Evolutionary conservation across 495 filamentous ascomycete species (phyloP).

Genomic region (Hypoxylon perforatum): DNA sequence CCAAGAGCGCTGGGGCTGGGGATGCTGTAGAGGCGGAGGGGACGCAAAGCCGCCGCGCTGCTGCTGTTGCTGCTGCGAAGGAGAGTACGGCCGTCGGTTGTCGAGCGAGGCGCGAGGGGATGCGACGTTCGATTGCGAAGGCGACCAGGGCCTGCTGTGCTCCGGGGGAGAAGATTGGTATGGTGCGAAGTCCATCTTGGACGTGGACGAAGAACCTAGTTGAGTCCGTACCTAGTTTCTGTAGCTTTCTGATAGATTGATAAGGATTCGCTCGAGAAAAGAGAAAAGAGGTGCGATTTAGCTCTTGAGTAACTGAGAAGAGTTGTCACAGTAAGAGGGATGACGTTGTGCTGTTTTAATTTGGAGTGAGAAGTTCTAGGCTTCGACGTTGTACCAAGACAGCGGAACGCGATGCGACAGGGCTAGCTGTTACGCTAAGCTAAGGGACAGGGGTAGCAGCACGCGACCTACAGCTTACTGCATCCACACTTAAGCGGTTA

Average conservation of each 20-base stretch:
- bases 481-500: not conserved
- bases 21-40: constrained; percentile 62
- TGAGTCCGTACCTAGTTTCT: no score
- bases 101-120: constrained; percentile 65
- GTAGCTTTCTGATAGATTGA: no score
- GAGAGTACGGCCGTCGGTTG: constrained; percentile 59
- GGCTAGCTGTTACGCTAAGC: constrained; percentile 10
- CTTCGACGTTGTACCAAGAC: constrained; percentile 11
- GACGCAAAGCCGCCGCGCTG: constrained; percentile 48
- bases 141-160: constrained; percentile 76
- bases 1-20: constrained; percentile 63
- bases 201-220: constrained; percentile 2
- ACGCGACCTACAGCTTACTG: not conserved
- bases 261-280: no score
- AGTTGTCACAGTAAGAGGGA: constrained; percentile 1
- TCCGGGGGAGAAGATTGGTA: constrained; percentile 92
- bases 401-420: constrained; percentile 20
- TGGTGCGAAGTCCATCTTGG: constrained; percentile 89
- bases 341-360: constrained; percentile 33
- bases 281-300: not conserved
- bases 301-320: not conserved
- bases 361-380: constrained; percentile 9
- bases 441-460: constrained; percentile 7
- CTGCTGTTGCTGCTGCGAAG: constrained; percentile 47
- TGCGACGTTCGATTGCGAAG: constrained; percentile 61